Conservation (phyloP, 106 monocot species). For the Dendrobium officinale region DNA sequence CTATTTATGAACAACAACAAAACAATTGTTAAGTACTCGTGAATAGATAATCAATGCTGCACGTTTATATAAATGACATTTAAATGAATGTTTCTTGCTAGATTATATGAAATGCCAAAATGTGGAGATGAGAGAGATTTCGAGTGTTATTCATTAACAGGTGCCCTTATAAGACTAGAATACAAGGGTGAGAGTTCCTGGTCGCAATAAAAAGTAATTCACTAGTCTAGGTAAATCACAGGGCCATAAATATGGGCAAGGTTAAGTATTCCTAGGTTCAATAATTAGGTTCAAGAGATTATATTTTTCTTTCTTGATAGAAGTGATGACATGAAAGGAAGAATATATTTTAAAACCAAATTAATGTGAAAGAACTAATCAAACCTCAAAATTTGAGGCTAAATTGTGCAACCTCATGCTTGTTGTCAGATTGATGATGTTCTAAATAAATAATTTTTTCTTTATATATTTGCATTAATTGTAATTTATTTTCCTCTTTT, state of each 20-base stretch:
- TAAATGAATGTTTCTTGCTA: neutral
- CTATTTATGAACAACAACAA: neutral
- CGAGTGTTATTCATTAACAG: too few species aligned
- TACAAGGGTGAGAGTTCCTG: too few species aligned
- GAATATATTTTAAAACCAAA: neutral
- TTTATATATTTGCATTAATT: too few species aligned
- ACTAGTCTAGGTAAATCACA: too few species aligned
- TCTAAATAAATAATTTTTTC: too few species aligned
- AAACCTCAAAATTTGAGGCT: neutral
- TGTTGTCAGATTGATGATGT: too few species aligned
- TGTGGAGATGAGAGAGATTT: neutral
- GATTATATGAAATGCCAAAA: neutral
- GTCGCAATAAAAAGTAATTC: too few species aligned
- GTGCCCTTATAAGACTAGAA: too few species aligned
- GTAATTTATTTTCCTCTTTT: too few species aligned
- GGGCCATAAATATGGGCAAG: too few species aligned
- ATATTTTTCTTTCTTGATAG: neutral
- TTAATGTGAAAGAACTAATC: neutral
- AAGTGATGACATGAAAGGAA: neutral
- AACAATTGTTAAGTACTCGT: neutral
- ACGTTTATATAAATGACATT: neutral
- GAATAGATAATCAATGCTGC: neutral
- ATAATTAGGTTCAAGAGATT: neutral
- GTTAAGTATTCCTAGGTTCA: too few species aligned
- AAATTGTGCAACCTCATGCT: neutral